Conservation (phyloP, 73 alveolate species). For the Paramecium sexaurelia region DNA sequence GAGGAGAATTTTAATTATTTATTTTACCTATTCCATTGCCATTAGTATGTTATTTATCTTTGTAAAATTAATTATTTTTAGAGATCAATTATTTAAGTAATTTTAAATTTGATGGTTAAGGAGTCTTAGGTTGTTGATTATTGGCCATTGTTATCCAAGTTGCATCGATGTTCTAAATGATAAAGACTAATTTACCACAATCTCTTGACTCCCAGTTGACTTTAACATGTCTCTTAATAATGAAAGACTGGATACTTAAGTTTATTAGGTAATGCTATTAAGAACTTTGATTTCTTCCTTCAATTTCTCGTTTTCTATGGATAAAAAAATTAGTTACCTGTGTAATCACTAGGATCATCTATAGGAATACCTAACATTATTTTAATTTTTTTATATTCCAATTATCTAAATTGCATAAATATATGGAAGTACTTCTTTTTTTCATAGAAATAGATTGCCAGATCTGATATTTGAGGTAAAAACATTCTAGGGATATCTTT, state of each 20-base stretch:
- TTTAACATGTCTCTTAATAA: neutral
- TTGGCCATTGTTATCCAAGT: conserved; percentile 34
- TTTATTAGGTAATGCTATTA: neutral
- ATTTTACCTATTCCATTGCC: neutral
- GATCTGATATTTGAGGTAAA: conserved; percentile 14
- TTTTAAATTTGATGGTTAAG: conserved; percentile 25
- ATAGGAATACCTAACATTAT: conserved; percentile 32
- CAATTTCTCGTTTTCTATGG: neutral
- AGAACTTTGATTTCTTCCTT: conserved; percentile 16
- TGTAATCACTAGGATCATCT: neutral
- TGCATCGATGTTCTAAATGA: conserved; percentile 22
- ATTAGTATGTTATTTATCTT: neutral
- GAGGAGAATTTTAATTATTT: neutral
- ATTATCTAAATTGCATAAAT: neutral
- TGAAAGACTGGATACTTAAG: conserved; percentile 4
- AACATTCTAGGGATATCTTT: conserved; percentile 67
- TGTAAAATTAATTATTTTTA: conserved; percentile 17
- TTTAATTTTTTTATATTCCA: conserved; percentile 27
- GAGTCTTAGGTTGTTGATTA: neutral
- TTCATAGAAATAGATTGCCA: conserved; percentile 38
- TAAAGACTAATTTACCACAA: neutral
- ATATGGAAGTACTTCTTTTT: conserved; percentile 15
- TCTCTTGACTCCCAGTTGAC: neutral
- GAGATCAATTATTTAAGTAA: conserved; percentile 7
- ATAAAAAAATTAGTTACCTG: neutral